These are phyloP conservation scores for Corchorus capsularis DNA, from an alignment of 345 rosid species.

Conservation along the genomic window DNA sequence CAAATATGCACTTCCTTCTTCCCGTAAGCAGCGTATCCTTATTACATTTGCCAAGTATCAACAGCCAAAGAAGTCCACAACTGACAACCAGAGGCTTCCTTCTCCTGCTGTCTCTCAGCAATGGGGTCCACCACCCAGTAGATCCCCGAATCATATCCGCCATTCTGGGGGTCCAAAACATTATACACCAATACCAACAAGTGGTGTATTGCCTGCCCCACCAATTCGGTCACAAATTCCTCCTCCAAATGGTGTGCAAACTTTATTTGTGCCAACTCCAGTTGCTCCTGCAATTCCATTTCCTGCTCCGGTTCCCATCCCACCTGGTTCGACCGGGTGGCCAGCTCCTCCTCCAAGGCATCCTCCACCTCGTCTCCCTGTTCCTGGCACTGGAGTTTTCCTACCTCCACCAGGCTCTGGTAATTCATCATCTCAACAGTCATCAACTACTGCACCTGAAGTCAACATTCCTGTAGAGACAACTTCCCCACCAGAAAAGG, in stretches of 20 bases:
- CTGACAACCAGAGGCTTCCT: slow-evolving; percentile 41
- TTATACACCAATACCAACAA: slow-evolving; percentile 44
- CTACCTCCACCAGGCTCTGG: slow-evolving; percentile 77
- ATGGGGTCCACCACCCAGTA: slow-evolving; percentile 63
- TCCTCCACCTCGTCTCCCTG: slow-evolving; percentile 58
- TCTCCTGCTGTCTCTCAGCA: slow-evolving; percentile 40
- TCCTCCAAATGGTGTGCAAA: slow-evolving; percentile 52
- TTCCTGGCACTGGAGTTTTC: slow-evolving; percentile 95
- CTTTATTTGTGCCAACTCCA: slow-evolving; percentile 49
- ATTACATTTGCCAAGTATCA: slow-evolving; percentile 65
- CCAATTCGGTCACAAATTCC: slow-evolving; percentile 59
- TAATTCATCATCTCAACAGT: slow-evolving; percentile 37
- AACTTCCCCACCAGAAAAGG: slow-evolving; percentile 27
- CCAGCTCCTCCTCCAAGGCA: slow-evolving; percentile 63
- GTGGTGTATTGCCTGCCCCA: slow-evolving; percentile 56
- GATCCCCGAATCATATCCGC: slow-evolving; percentile 55
- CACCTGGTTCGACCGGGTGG: slow-evolving; percentile 66
- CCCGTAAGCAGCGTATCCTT: slow-evolving; percentile 68
- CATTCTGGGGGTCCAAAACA: slow-evolving; percentile 60
- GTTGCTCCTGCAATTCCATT: slow-evolving; percentile 58
- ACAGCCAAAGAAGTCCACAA: slow-evolving; percentile 50
- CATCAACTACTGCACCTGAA: slow-evolving; percentile 26
- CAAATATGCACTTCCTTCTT: slow-evolving; percentile 69
- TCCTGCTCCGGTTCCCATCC: slow-evolving; percentile 58
- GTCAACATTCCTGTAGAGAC: slow-evolving; percentile 25